Evolutionary conservation across 164 flowering plant genomes (phyloP), one percentile per base, ranked within the genome.

Genomic region (Aristolochia californica): DNA sequence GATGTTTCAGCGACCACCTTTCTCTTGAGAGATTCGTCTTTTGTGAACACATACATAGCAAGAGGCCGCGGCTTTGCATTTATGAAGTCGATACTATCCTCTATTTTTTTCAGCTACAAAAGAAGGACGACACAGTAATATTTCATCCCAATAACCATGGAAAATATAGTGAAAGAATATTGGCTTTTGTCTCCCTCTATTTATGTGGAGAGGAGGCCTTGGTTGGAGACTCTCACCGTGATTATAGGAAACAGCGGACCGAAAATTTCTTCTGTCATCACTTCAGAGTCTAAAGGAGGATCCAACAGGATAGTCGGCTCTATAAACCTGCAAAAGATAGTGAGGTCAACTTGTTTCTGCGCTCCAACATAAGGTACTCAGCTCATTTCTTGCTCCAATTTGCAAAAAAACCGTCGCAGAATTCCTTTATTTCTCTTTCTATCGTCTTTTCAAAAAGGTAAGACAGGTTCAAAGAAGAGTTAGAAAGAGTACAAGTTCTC

Each of bases 231-330:
- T 58, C 84, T 75, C 44, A 91, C 96, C 25, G 96, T 91, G 70
- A 91, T 83, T 40, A 88, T 81, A 13, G 97, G 98, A 65, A 91
- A 87, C 53, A 91, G 28, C 1, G 98, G 98, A 28, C 98, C 98
- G 48, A 91, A 91, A 48, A 91, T 83, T 72, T 91, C 98, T 50
- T 85, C 94, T 0, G 75, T 80, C 98, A 91, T 88, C 62, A 91
- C 69, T 57, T 70, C 80, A 23, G 98, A 58, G 56, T 85, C 80
- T 16, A 83, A 76, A 5, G 98, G 97, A 56, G 95, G 95, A 74
- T 91, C 58, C 61, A 91, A 45, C 77, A 91, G 63, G 70, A 91
- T 80, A 3, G 97, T 91, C 15, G 97, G 98, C 70, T 83, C 94
- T 16, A 91, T 77, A 44, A 74, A 71, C 81, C 98, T 91, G 73